Evolutionary conservation across 371 early-diverging fungal species (phyloP), one percentile per base, ranked within the genome.

Genomic region (Saksenaea vasiformis): DNA sequence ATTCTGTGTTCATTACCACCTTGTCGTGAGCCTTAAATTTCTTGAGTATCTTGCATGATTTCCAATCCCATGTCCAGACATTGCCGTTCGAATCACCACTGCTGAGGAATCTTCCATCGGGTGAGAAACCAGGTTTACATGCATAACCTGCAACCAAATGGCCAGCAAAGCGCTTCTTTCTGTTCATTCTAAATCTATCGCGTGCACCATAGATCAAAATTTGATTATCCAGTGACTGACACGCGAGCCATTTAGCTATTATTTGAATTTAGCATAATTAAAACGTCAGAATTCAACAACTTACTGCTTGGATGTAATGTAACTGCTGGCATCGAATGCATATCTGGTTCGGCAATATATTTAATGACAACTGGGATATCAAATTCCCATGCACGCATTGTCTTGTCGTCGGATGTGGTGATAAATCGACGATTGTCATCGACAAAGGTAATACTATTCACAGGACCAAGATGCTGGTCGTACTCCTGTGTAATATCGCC

Each of bases 41-140:
- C 73, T 87, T 89, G 28, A 91, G 73, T 1, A 95, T 86, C 62
- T 89, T 87, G 65, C 91, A 84, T n/a, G 94, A 84, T 78, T 95
- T 95, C 95, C 96, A 98, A 68, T 97, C 93, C 98, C 98, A 99
- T 76, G 93, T 88, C 92, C 92, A 95, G 37, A 97, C 83, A 66
- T 85, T 84, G 17, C 99, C 99, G 72, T 93, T 95, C 0, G 93
- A 86, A 73, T 99, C 99, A 44, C 99, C 99, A 22, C 91, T 91
- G 56, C 89, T 88, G 38, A 99, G 67, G 67, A 91, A 93, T 54
- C 92, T 80, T 3, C 96, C 96, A 70, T 99, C 98, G 14, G 97
- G 92, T 7, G 95, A 93, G 74, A 97, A 94, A 15, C 89, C 87
- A 11, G 95, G 93, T 68, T 97, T 91, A 80, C 97, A 98, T 3